Base-by-base conservation (phyloP, 306 rosid species). In the Phaseolus lunatus region DNA sequence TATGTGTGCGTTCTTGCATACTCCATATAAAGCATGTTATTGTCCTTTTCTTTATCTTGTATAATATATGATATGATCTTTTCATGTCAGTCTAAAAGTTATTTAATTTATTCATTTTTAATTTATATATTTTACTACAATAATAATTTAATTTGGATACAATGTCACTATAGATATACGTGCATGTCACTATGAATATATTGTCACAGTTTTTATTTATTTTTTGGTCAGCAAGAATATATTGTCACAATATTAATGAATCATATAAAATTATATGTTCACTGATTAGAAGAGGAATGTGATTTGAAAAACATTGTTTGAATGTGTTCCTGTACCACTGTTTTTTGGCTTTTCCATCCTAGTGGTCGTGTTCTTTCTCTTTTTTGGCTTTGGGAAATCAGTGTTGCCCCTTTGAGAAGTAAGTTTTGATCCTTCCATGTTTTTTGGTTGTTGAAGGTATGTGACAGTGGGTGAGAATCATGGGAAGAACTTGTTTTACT, bases 401-500 rank as follows among this genome's bases (percentile, higher is more conserved):
- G n/a, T 27, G 22, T 14, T 33, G 63, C 31, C 9, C 48, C 35
- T 66, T 37, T 65, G 52, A 37, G 70, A 11, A 65, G 8, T 77
- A 50, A 29, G 11, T 16, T 47, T 56, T 66, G 33, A 74, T 2
- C 43, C 18, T 59, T 48, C 35, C 37, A 23, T 22, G 23, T 22
- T 70, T 70, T 74, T 50, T 23, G 22, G 22, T 61, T 67, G 52
- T 71, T 39, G 80, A 83, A 83, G 86, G 86, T 83, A 79, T 33
- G 86, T 83, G 69, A 83, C 78, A 31, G 81, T 83, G 78, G 86
- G 75, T 68, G 83, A 78, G 53, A 83, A 26, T 39, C 80, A 78
- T 73, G 96, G 91, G 65, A 89, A 76, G 87, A 95, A 85, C 67
- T 82, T 92, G 87, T 95, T 81, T 70, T 95, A 95, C 70, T 92